phyloP scores from a whole-genome alignment of 208 protist genomes.

The Wallacemonas rigidus region DNA sequence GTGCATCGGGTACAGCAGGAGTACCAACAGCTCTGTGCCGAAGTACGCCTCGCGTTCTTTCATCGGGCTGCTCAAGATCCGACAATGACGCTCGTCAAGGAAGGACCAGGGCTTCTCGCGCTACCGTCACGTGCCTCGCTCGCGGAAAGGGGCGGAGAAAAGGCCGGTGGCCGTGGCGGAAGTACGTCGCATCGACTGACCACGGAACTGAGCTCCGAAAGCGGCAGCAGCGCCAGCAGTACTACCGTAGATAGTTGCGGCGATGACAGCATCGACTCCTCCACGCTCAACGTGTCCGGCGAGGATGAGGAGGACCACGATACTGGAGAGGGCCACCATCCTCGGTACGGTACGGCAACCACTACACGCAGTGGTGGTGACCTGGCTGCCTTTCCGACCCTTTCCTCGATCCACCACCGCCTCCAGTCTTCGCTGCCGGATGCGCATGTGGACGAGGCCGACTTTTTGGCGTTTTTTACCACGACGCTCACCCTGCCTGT shows the following conservation, averaged over 20 bases:
- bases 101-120: background rate
- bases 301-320: constrained; percentile 10
- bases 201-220: constrained; percentile 4
- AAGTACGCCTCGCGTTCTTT: constrained; percentile 70
- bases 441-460: constrained; percentile 23
- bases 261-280: background rate
- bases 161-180: background rate
- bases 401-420: constrained; percentile 22
- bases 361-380: too few species aligned
- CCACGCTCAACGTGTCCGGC: constrained; percentile 12
- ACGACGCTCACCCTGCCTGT: constrained; percentile 19
- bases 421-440: constrained; percentile 25
- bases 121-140: background rate
- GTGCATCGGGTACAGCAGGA: constrained; percentile 42
- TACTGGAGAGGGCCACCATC: constrained; percentile 10
- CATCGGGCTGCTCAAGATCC: constrained; percentile 18
- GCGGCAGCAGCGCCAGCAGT: background rate
- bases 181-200: background rate
- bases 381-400: constrained; percentile 13
- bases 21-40: constrained; percentile 71
- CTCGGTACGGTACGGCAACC: too few species aligned
- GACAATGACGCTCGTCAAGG: background rate
- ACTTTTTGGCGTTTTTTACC: background rate
- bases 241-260: background rate
- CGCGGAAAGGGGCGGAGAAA: too few species aligned